Conservation (phyloP, 164 flowering plant genomes). For the Buxus sempervirens region DNA sequence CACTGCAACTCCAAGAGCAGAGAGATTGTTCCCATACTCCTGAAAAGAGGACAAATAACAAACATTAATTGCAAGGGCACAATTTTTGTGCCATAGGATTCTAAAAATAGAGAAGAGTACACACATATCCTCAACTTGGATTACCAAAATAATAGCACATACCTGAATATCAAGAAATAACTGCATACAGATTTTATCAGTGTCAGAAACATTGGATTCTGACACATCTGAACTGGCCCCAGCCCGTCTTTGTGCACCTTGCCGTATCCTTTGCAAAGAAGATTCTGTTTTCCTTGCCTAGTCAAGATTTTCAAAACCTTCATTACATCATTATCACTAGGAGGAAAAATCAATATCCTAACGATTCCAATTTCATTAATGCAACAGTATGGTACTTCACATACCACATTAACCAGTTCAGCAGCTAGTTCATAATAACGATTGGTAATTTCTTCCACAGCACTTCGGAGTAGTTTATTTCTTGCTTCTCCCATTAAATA, state of each 20-base stretch:
- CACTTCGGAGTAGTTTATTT: constrained; percentile 50
- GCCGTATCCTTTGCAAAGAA: constrained; percentile 74
- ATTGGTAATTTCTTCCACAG: constrained; percentile 66
- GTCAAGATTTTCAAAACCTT: constrained; percentile 10
- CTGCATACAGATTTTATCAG: constrained; percentile 92
- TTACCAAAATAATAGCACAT: neutral
- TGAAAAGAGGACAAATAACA: constrained; percentile 20
- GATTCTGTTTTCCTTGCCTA: constrained; percentile 85
- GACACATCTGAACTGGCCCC: constrained; percentile 75
- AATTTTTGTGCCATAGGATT: too few relatives aligned
- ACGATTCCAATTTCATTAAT: neutral
- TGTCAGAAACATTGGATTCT: constrained; percentile 72
- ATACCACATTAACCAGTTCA: constrained; percentile 75
- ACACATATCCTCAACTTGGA: too few relatives aligned
- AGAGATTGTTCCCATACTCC: constrained; percentile 87
- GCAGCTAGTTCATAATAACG: constrained; percentile 69
- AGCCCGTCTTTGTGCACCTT: constrained; percentile 79
- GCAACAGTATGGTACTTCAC: neutral
- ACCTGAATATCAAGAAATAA: constrained; percentile 96
- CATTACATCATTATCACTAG: neutral
- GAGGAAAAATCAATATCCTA: neutral
- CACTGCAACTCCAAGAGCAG: constrained; percentile 68
- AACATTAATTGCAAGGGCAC: neutral
- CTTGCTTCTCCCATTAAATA: constrained; percentile 52
- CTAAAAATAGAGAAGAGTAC: too few relatives aligned